These are phyloP conservation scores for Anaeromyces robustus DNA, from an alignment of 192 early-diverging fungal species.

Conservation along the genomic window DNA sequence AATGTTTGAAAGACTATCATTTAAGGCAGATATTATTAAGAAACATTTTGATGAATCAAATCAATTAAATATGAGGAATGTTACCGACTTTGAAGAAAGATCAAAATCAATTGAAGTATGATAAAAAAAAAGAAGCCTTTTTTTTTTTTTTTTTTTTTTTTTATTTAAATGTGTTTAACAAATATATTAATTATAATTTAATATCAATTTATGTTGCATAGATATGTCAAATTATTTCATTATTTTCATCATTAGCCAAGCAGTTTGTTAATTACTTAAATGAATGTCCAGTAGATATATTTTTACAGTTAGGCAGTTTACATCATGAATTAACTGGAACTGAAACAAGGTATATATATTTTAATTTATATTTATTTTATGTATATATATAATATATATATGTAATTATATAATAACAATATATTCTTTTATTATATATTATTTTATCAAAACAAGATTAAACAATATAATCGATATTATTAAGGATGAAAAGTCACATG, in stretches of 20 bases:
- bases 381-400: too few relatives aligned
- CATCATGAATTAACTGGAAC: constrained; percentile 62
- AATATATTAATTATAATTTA: too few relatives aligned
- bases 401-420: constrained; percentile 42
- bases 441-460: constrained; percentile 23
- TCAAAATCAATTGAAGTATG: constrained; percentile 30
- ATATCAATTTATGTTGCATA: constrained; percentile 2
- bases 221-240: constrained; percentile 42
- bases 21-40: constrained; percentile 52
- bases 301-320: constrained; percentile 51
- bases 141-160: too few relatives aligned
- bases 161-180: too few relatives aligned
- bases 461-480: constrained; percentile 24
- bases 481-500: constrained; percentile 23
- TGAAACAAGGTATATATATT: constrained; percentile 54
- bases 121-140: constrained; percentile 28
- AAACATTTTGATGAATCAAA: neutral
- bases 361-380: constrained; percentile 3
- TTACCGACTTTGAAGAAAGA: constrained; percentile 54
- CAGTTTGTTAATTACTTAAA: constrained; percentile 54
- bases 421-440: constrained; percentile 35
- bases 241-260: constrained; percentile 49
- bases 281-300: constrained; percentile 49
- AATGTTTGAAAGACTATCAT: constrained; percentile 61
- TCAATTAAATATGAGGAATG: neutral